phyloP scores from a whole-genome alignment of 1,139 yeast genomes.

The Geotrichum candidum region DNA sequence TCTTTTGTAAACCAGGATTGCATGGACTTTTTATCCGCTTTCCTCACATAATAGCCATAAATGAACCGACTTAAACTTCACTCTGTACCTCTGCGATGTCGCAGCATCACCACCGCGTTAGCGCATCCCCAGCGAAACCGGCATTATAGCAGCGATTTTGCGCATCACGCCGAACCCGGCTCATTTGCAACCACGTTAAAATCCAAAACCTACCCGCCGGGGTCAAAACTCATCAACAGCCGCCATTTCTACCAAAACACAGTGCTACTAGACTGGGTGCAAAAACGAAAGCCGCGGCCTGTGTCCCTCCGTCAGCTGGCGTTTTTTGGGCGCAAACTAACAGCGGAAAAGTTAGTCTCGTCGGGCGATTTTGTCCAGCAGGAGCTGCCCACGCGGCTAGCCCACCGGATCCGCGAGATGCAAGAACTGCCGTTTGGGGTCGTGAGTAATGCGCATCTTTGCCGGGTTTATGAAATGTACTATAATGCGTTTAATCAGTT shows the following conservation, averaged over 20 bases:
- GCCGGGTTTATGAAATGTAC: constrained; percentile 83
- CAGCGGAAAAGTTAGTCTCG: constrained; percentile 68
- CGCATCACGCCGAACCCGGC: constrained; percentile 18
- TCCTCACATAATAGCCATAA: no score
- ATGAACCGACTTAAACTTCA: neutral
- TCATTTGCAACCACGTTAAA: constrained; percentile 7
- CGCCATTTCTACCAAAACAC: constrained; percentile 82
- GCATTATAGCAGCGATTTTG: constrained; percentile 12
- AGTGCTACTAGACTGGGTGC: constrained; percentile 57
- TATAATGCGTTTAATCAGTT: constrained; percentile 81
- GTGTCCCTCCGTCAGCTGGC: constrained; percentile 84
- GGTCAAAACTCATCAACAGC: constrained; percentile 38
- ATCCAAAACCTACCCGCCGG: constrained; percentile 30
- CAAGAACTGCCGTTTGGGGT: constrained; percentile 80
- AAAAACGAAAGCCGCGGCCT: constrained; percentile 67
- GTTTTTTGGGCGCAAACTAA: constrained; percentile 75
- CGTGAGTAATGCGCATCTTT: constrained; percentile 76
- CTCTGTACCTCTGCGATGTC: neutral
- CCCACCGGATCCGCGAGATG: constrained; percentile 70
- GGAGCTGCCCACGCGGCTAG: constrained; percentile 78
- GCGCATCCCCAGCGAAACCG: neutral
- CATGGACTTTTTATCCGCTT: no score
- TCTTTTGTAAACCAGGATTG: no score
- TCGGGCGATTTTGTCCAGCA: constrained; percentile 84
- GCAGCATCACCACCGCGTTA: neutral